phyloP scores from a whole-genome alignment of 2,329 filamentous ascomycete species.

The Monosporascus sp. region DNA sequence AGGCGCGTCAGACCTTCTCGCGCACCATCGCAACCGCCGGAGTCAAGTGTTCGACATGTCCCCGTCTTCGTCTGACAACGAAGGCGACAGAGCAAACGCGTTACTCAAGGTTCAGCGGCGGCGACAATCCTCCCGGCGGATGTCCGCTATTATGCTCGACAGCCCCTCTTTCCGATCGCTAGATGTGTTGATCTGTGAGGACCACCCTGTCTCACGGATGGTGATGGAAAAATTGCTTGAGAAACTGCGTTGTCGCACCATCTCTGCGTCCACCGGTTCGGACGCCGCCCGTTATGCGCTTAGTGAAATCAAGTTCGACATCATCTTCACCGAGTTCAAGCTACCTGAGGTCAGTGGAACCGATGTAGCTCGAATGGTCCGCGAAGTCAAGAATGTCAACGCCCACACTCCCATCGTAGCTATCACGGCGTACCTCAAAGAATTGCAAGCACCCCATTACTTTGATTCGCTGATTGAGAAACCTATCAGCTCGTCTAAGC shows the following conservation, averaged over 20 bases:
- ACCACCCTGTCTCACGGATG: conserved; percentile 92
- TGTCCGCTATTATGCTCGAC: conserved; percentile 84
- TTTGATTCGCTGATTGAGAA: conserved; percentile 96
- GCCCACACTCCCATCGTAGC: conserved; percentile 92
- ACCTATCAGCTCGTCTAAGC: conserved; percentile 85
- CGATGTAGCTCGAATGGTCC: conserved; percentile 95
- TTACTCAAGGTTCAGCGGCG: conserved; percentile 87
- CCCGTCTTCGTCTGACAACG: conserved; percentile 94
- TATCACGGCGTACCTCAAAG: conserved; percentile 96
- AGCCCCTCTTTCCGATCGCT: conserved; percentile 86
- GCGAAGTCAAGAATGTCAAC: conserved; percentile 93
- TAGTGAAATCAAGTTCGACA: conserved; percentile 97
- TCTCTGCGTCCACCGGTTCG: conserved; percentile 82
- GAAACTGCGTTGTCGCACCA: conserved; percentile 89
- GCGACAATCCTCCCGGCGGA: conserved; percentile 88
- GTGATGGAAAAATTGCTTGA: conserved; percentile 99
- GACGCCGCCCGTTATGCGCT: conserved; percentile 92
- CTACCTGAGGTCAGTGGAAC: conserved; percentile 91
- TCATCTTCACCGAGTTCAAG: conserved; percentile 97
- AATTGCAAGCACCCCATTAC: conserved; percentile 88
- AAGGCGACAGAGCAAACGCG: conserved; percentile 86
- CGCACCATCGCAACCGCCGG: conserved; percentile 78
- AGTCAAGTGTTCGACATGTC: conserved; percentile 96
- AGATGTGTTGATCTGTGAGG: conserved; percentile 94
- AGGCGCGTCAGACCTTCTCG: conserved; percentile 60